Base-by-base conservation (phyloP, 2,329 filamentous ascomycete species). In the Nemania abortiva region DNA sequence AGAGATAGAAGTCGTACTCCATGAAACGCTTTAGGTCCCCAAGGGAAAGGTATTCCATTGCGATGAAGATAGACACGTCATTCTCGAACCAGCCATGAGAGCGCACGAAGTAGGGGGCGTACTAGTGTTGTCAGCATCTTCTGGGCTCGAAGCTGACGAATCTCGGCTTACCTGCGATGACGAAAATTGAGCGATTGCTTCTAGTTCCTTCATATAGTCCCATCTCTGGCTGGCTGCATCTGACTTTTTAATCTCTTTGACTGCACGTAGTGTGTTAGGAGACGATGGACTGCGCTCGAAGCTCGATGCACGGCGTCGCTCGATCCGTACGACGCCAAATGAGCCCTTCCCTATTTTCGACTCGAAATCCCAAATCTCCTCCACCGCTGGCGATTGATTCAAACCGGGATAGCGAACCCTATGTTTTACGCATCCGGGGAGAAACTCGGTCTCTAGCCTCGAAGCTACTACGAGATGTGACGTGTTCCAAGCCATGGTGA, bases 61-160 rank as follows among this genome's bases (percentile, higher is more conserved):
- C 13, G 20, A 73, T 69, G 22, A 66, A 73, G 5, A 73, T 37
- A 6, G 65, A 53, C 5, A 70, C 57, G 5, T 65, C 7, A 10
- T 39, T 45, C 42, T 72, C 70, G 42, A 60, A 73, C 72, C 72
- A 73, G 1, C 72, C 70, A 4, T 62, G 42, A 3, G 68, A 70
- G 15, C 53, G 63, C 1, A 73, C 71, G n/a, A 73, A 73, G 56
- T 66, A 73, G 1, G 63, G 63, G 9, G 47, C 63, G 18, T 65
- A 65, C 63, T 65, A 13, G 1, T 34, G 29, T 47, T 1, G 55
- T 65, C n/a, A 60, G 37, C 34, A 10, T 3, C 34, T 50, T 27
- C 34, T 10, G 10, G 20, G 3, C n/a, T 53, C n/a, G 9, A 42
- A 37, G 5, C 3, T 34, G 18, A 15, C 45, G 34, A 6, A 13